Base-by-base conservation (phyloP, 108 stramenopile species). In the Parmales sp. region DNA sequence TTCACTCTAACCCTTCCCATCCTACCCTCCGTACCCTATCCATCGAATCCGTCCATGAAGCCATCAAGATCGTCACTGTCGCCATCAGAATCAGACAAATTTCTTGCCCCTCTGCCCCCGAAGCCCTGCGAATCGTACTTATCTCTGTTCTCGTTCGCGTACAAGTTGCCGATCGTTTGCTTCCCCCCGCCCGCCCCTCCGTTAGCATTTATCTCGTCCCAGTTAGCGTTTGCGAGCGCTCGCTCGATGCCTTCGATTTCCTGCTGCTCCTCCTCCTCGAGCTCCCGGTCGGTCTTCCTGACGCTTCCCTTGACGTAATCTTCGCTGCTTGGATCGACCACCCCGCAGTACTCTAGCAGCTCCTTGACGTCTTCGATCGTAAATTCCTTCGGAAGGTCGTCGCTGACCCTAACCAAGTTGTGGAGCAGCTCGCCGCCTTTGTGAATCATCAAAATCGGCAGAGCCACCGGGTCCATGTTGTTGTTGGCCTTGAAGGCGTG, bases 261-360 rank as follows among this genome's bases (percentile, higher is more conserved):
- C 31, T 34, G 31, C n/a, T 4, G 29, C 54, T 28, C 31, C 31
- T 60, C 54, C 41, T 16, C 16, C 8, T 43, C 41, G 11, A 11
- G 11, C 41, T 43, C 41, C 41, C 8, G 11, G 11, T 16, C 41
- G 11, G 41, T 43, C 11, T 43, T 8, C 4, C 29, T 34, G 31
- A 60, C 54, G n/a, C 5, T 9, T 28, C 36, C 54, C 26, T 23
- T 20, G 31, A 34, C 13, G 31, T 34, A 18, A 28, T 60, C 54
- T 4, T 18, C 54, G 54, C 54, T 60, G 2, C 11, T 16, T 29
- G 54, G 71, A 67, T 74, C 69, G 38, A 74, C 72, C 18, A 74
- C 64, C 29, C 72, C 71, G 71, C 51, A 46, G 37, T 74, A 67
- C 70, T 74, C 66, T 9, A 74, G 70, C 46, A 74, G 70, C 74